Evolutionary conservation across 352 stramenopile genomes (phyloP).

Genomic region (Pythium graminicola): DNA sequence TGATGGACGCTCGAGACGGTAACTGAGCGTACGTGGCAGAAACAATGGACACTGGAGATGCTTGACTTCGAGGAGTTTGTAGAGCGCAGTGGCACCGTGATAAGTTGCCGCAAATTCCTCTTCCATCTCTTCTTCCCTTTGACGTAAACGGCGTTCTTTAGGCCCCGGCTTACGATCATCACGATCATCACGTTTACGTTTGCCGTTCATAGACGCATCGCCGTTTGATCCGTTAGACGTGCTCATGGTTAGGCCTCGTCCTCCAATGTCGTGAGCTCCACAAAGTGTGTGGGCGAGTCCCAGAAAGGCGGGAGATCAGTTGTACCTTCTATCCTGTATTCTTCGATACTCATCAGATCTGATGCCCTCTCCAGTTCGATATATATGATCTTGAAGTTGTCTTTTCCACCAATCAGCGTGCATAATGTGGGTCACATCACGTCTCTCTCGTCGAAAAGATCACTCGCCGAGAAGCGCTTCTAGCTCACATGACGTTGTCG

Average conservation of each 20-base stretch:
- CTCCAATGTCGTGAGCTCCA: not conserved
- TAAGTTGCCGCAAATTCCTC: slow-evolving; percentile 78
- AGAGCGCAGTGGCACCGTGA: slow-evolving; percentile 65
- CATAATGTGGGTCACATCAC: slow-evolving; percentile 9
- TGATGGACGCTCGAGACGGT: slow-evolving; percentile 38
- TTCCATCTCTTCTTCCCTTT: slow-evolving; percentile 69
- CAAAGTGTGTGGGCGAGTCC: not conserved
- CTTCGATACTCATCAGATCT: slow-evolving; percentile 6
- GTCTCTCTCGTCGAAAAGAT: not conserved
- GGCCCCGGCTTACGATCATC: slow-evolving; percentile 59
- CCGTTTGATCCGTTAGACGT: not conserved
- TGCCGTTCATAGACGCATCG: not conserved
- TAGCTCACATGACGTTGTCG: slow-evolving; percentile 16
- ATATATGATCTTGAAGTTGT: slow-evolving; percentile 23
- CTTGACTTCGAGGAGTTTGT: slow-evolving; percentile 75
- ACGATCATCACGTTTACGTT: slow-evolving; percentile 13
- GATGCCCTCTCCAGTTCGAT: slow-evolving; percentile 3
- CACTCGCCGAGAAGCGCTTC: not conserved
- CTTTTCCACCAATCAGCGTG: slow-evolving; percentile 6
- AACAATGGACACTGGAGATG: slow-evolving; percentile 68
- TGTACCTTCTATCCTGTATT: slow-evolving; percentile 3
- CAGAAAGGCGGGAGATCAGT: not conserved
- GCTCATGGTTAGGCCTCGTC: not conserved
- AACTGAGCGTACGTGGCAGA: slow-evolving; percentile 71
- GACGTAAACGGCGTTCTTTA: slow-evolving; percentile 39